Conservation (phyloP, 2,329 filamentous ascomycete genomes). For the Fusarium domesticum region DNA sequence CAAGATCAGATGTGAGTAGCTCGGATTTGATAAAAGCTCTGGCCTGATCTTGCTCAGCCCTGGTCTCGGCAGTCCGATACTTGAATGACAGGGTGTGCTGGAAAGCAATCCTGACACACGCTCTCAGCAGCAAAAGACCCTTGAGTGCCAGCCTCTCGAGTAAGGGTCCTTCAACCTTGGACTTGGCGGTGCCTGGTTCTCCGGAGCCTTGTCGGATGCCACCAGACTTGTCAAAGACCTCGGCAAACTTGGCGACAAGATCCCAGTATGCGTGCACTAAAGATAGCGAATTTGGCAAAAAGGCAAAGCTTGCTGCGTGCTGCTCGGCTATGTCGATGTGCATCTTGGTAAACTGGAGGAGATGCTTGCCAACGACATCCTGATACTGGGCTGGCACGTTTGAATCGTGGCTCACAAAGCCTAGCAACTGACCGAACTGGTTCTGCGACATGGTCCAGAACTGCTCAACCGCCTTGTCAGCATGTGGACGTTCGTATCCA, state of each 20-base stretch:
- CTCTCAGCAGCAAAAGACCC: slow-evolving; percentile 75
- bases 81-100: slow-evolving; percentile 79
- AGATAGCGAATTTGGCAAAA: slow-evolving; percentile 74
- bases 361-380: slow-evolving; percentile 73
- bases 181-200: slow-evolving; percentile 40
- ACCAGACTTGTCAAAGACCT: slow-evolving; percentile 63
- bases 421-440: slow-evolving; percentile 75
- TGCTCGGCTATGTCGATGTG: slow-evolving; percentile 80
- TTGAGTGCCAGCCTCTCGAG: slow-evolving; percentile 79
- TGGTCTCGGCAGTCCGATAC: slow-evolving; percentile 70
- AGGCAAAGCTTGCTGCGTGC: slow-evolving; percentile 78
- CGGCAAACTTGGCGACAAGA: slow-evolving; percentile 71
- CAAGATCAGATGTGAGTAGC: slow-evolving; percentile 72
- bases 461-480: slow-evolving; percentile 69
- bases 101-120: slow-evolving; percentile 82
- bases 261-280: slow-evolving; percentile 84
- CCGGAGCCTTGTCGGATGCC: slow-evolving; percentile 49
- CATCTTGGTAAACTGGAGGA: slow-evolving; percentile 87
- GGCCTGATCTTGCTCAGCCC: slow-evolving; percentile 71
- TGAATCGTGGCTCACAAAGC: slow-evolving; percentile 57
- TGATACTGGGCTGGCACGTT: slow-evolving; percentile 52
- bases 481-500: slow-evolving; percentile 81
- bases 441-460: slow-evolving; percentile 78
- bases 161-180: slow-evolving; percentile 59
- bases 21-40: slow-evolving; percentile 67